Evolutionary conservation across 2,329 filamentous ascomycete genomes (phyloP).

Genomic region (Rutstroemia sp.): DNA sequence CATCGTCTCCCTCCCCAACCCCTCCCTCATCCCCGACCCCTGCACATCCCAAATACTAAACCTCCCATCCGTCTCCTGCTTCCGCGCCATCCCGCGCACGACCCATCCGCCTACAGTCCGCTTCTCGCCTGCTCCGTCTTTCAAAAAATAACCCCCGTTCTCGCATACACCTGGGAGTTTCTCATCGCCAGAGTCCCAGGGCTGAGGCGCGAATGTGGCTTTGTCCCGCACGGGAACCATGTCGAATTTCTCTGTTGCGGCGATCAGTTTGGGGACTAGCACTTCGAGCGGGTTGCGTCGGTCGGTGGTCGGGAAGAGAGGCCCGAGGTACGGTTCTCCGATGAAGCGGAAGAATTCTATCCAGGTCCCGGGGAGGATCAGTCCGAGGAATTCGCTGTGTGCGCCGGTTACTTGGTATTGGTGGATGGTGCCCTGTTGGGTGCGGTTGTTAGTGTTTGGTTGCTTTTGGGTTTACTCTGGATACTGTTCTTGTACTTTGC

Average conservation of each 20-base stretch:
- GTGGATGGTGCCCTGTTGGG: conserved; percentile 40
- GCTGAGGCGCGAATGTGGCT: conserved; percentile 35
- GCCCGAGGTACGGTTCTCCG: conserved; percentile 42
- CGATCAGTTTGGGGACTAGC: conserved; percentile 47
- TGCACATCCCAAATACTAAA: conserved; percentile 49
- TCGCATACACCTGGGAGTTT: conserved; percentile 32
- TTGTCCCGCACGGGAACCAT: conserved; percentile 45
- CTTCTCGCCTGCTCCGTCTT: conserved; percentile 41
- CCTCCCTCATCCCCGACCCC: conserved; percentile 25
- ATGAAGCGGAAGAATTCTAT: conserved; percentile 54
- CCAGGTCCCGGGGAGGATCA: conserved; percentile 52
- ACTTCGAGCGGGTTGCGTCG: conserved; percentile 42
- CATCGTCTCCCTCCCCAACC: neutral
- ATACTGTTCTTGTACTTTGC: neutral
- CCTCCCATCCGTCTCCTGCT: conserved; percentile 38
- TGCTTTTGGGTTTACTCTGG: neutral
- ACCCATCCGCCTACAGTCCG: conserved; percentile 40
- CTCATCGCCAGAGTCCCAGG: conserved; percentile 37
- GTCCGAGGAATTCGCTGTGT: conserved; percentile 45
- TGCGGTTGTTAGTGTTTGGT: neutral
- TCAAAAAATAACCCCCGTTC: conserved; percentile 41
- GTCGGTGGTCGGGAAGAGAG: conserved; percentile 44
- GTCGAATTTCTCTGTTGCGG: conserved; percentile 47
- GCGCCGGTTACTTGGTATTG: conserved; percentile 47
- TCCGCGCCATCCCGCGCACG: conserved; percentile 39